Percentiles rank a stretch among this genome's conserved stretches.
Evolutionary conservation across 768 basidiomycete species (phyloP).

Genomic region (Plicaturopsis crispa): DNA sequence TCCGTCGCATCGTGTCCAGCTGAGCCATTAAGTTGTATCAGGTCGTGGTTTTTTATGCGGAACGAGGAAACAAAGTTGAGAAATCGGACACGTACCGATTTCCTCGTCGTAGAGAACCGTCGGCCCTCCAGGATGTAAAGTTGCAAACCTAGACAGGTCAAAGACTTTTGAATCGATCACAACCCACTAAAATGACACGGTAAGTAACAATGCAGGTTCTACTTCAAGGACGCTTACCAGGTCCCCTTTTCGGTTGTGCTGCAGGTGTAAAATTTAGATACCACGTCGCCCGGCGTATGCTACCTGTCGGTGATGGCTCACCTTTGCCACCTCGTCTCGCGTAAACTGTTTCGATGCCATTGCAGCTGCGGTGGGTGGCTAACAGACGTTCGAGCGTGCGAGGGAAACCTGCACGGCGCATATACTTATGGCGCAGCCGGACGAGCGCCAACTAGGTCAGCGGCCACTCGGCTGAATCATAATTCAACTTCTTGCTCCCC

Average conservation of each 20-base stretch:
- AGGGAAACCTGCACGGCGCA: too few relatives aligned
- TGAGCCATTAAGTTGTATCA: constrained; percentile 14
- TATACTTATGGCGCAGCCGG: too few relatives aligned
- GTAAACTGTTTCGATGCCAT: constrained; percentile 23
- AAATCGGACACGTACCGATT: constrained; percentile 56
- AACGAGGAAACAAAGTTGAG: not conserved
- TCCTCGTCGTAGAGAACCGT: constrained; percentile 73
- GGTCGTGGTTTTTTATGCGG: not conserved
- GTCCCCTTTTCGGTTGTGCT: constrained; percentile 78
- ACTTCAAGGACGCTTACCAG: constrained; percentile 35
- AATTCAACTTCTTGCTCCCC: too few relatives aligned
- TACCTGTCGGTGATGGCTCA: constrained; percentile 13
- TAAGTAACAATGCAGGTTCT: not conserved
- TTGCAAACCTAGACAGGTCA: constrained; percentile 73
- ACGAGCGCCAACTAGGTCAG: too few relatives aligned
- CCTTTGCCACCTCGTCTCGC: constrained; percentile 53
- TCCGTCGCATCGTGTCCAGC: constrained; percentile 87
- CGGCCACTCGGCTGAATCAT: too few relatives aligned
- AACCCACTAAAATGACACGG: constrained; percentile 49
- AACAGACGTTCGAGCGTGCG: too few relatives aligned
- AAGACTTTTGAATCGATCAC: constrained; percentile 81
- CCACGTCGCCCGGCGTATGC: not conserved
- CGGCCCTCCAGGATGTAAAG: constrained; percentile 78
- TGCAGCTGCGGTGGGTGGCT: too few relatives aligned
- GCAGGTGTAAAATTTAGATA: constrained; percentile 2